Evolutionary conservation across 139 green algal genomes (phyloP).

Genomic region (Trebouxia sp.): DNA sequence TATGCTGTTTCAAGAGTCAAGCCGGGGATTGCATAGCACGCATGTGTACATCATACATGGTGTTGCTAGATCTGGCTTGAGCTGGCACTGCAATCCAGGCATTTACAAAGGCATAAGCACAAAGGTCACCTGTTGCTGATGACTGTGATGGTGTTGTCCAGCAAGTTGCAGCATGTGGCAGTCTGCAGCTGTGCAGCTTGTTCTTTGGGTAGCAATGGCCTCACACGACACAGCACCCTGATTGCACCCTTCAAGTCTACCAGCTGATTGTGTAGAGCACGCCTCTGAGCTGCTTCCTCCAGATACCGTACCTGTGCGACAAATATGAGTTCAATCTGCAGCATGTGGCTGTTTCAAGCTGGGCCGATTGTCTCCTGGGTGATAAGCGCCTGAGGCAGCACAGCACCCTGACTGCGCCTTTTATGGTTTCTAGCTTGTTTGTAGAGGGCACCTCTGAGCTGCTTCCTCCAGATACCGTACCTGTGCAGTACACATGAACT

Average conservation of each 20-base stretch:
- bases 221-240: slow-evolving; percentile 36
- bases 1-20: too few species aligned
- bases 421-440: too few species aligned
- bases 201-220: slow-evolving; percentile 80
- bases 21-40: too few species aligned
- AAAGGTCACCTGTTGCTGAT: not conserved
- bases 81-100: too few species aligned
- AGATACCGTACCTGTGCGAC: slow-evolving; percentile 35
- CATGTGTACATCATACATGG: too few species aligned
- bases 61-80: too few species aligned
- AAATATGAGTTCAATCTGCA: not conserved
- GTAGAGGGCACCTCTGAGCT: not conserved
- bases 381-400: not conserved
- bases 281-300: slow-evolving; percentile 30
- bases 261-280: slow-evolving; percentile 41
- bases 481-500: too few species aligned
- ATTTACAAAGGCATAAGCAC: too few species aligned
- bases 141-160: not conserved
- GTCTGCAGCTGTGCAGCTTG: slow-evolving; percentile 33
- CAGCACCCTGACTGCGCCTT: too few species aligned
- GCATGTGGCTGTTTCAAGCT: not conserved
- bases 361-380: not conserved
- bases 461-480: not conserved
- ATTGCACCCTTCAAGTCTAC: slow-evolving; percentile 45
- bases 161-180: slow-evolving; percentile 10